Percentiles rank a stretch among this genome's conserved stretches.
These are phyloP conservation scores for Lachancea thermotolerans DNA, from an alignment of 805 yeast genomes.

Conservation along the genomic window DNA sequence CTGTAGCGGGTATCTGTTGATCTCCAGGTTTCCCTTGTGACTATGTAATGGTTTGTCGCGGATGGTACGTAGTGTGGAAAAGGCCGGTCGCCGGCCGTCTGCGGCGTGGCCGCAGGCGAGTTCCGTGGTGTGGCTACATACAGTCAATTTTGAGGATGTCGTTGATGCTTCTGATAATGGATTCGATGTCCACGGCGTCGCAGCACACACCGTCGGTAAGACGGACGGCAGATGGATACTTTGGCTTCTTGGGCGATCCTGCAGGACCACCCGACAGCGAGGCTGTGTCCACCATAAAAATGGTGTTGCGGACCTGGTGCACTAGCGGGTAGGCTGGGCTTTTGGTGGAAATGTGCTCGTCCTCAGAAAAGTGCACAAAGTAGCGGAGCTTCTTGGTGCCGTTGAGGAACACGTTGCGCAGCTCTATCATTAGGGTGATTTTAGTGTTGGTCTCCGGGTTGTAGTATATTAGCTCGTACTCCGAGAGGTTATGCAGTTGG, in stretches of 20 bases:
- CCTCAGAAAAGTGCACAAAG: slow-evolving; percentile 28
- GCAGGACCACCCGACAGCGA: neutral
- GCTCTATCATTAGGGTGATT: slow-evolving; percentile 24
- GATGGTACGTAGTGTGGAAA: neutral
- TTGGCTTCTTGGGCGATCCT: slow-evolving; percentile 8
- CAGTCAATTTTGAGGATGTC: slow-evolving; percentile 13
- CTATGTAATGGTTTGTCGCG: no score
- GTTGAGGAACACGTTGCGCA: slow-evolving; percentile 26
- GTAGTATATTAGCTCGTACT: slow-evolving; percentile 26
- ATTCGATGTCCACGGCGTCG: slow-evolving; percentile 24
- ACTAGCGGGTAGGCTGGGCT: slow-evolving; percentile 24
- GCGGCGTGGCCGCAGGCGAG: neutral
- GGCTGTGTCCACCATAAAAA: slow-evolving; percentile 22
- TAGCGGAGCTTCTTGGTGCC: slow-evolving; percentile 21
- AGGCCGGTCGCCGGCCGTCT: neutral
- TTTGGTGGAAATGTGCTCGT: slow-evolving; percentile 25
- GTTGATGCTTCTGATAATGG: slow-evolving; percentile 25
- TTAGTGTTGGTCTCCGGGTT: slow-evolving; percentile 24
- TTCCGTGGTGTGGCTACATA: neutral
- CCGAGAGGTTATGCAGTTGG: slow-evolving; percentile 26
- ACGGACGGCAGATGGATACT: slow-evolving; percentile 15
- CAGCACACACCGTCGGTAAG: slow-evolving; percentile 29
- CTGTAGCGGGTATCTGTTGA: no score
- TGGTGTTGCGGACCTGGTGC: slow-evolving; percentile 26
- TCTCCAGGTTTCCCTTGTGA: no score